Evolutionary conservation across 805 yeast genomes (phyloP).

Genomic region (Candida morakotiae): DNA sequence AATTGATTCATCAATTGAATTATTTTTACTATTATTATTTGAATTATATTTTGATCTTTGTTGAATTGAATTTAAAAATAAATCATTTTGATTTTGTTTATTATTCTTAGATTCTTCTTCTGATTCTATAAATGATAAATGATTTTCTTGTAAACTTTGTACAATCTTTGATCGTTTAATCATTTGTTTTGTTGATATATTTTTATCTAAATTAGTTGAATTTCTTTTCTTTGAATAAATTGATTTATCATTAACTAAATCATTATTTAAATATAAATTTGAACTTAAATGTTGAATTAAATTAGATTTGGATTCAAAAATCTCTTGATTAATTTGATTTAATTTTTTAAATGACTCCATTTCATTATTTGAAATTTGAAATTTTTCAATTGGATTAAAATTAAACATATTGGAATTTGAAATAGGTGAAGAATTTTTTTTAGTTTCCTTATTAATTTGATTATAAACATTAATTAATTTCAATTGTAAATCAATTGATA

Average conservation of each 20-base stretch:
- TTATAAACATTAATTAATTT: conserved; percentile 4
- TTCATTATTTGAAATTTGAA: background rate
- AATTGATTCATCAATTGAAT: too few species aligned
- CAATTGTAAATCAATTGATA: background rate
- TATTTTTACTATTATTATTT: background rate
- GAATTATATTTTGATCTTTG: conserved; percentile 7
- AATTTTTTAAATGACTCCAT: background rate
- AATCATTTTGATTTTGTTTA: conserved; percentile 3
- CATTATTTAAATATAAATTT: background rate
- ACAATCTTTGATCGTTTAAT: conserved; percentile 9
- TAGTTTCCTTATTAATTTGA: conserved; percentile 2
- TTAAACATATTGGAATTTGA: background rate
- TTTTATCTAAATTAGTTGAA: too few species aligned
- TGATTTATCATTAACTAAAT: conserved; percentile 2
- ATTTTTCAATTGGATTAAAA: background rate
- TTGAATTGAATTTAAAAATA: conserved; percentile 4
- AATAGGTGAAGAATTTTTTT: background rate
- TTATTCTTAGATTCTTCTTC: background rate
- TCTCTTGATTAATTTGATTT: background rate
- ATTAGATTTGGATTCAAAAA: background rate
- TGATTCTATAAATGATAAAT: conserved; percentile 6
- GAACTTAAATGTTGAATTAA: background rate
- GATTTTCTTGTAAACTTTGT: conserved; percentile 6
- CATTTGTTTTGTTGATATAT: background rate
- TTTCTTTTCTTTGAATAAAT: background rate